A percentile compares a stretch with the other conserved stretches of the same genome.
Conservation (phyloP, 176 grass and related monocot species). For the Tillandsia leiboldiana region DNA sequence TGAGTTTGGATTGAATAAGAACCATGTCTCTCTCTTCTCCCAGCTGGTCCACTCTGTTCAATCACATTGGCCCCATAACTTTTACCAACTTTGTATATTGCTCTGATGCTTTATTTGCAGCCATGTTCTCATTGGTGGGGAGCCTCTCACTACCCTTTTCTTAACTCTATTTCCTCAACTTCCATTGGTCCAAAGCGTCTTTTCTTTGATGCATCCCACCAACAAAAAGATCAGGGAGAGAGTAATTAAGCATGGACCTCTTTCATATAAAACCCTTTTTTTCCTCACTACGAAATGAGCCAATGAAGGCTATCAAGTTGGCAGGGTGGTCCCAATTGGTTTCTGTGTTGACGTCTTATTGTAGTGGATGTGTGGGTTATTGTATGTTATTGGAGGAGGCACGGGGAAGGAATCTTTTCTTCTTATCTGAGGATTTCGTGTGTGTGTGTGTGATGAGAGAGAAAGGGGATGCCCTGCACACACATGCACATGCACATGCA, state of each 20-base stretch:
- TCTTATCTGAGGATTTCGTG: background rate
- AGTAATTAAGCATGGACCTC: background rate
- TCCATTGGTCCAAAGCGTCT: no score
- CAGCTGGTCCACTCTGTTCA: background rate
- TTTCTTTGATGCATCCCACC: background rate
- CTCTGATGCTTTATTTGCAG: background rate
- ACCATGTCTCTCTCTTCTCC: background rate
- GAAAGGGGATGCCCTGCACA: background rate
- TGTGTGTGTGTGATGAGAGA: background rate
- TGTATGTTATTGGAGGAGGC: background rate
- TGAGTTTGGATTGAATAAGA: background rate
- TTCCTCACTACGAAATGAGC: background rate
- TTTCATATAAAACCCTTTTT: background rate
- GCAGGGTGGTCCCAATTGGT: background rate
- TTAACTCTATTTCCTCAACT: no score
- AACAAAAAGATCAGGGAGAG: background rate
- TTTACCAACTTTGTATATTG: background rate
- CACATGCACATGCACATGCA: background rate
- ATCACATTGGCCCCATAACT: background rate
- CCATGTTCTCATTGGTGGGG: background rate
- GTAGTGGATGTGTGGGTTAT: background rate
- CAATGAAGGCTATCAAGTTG: background rate
- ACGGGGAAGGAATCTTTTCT: conserved; percentile 5
- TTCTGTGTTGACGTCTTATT: background rate
- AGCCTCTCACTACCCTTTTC: no score